Evolutionary conservation across 257 asterid genomes (phyloP), one percentile per base, ranked within the genome.

Genomic region (Mentha longifolia): DNA sequence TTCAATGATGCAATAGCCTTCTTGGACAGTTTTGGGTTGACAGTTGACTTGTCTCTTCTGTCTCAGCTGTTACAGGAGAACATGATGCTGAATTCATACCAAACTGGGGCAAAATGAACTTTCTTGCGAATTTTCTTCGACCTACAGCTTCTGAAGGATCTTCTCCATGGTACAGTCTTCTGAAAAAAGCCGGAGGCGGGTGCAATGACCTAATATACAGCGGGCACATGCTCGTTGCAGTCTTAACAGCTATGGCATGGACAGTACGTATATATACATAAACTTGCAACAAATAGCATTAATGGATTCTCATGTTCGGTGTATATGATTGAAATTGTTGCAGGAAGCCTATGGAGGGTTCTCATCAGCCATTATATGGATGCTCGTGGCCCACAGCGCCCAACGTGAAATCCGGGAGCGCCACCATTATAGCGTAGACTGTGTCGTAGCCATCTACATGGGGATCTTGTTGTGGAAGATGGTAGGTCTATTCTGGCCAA

Each of bases 171-270:
- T 88, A 85, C 78, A 73, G 81, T 80, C 90, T 95, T 77, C 85
- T 92, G 61, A 95, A 92, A 76, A 92, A 76, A 80, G 99, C 97
- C 12, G 83, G 91, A 5, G 99, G 99, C 6, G 99, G 99, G 58
- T 95, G 99, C 86, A 95, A 95, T 67, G 99, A 95, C 82, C 89
- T 95, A 47, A 74, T 95, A 37, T 95, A 89, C 80, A 95, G 99
- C 39, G 99, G 99, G 57, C 99, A 95, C 80, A 89, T 95, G 97
- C 97, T 92, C 65, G 97, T 95, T 63, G 92, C 99, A 8, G 97
- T 86, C 66, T 82, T 95, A 74, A 95, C 99, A 25, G 98, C 99
- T 39, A 92, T 95, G 99, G 99, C 99, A 1, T 95, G 99, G 99
- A 95, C 93, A 85, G 98, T 94, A 94, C 41, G 52, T 68, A 61